Conservation (phyloP, 306 rosid species). For the Ceratonia siliqua region DNA sequence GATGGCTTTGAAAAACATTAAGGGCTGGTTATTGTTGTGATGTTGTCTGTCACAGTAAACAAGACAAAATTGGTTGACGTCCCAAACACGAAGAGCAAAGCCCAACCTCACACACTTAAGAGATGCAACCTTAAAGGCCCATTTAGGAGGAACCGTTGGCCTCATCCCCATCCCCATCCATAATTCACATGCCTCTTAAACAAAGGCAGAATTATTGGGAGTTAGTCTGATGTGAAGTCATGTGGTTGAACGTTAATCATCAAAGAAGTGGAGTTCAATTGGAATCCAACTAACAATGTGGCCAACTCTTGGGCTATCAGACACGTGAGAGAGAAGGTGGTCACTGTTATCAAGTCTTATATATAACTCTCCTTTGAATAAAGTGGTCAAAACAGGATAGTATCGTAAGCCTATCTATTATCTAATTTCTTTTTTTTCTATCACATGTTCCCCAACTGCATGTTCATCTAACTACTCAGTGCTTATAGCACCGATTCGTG, state of each 20-base stretch:
- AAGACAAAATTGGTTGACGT: too few relatives aligned
- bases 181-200: too few relatives aligned
- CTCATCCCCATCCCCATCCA: background rate
- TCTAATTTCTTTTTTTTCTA: constrained; percentile 7
- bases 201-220: too few relatives aligned
- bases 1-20: too few relatives aligned
- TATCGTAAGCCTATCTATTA: constrained; percentile 8
- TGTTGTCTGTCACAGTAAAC: too few relatives aligned
- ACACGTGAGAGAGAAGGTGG: background rate
- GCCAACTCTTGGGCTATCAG: too few relatives aligned
- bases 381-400: background rate
- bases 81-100: background rate
- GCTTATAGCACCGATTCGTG: constrained; percentile 31
- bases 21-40: too few relatives aligned
- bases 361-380: background rate
- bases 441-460: constrained; percentile 15
- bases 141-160: background rate
- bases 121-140: background rate
- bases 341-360: background rate
- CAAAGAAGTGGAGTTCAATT: constrained; percentile 29
- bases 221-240: constrained; percentile 16
- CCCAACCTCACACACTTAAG: background rate
- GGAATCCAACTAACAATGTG: too few relatives aligned
- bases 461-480: constrained; percentile 8
- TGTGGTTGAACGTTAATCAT: constrained; percentile 8